phyloP scores from a whole-genome alignment of 306 rosid genomes.

The Astragalus membranaceus region DNA sequence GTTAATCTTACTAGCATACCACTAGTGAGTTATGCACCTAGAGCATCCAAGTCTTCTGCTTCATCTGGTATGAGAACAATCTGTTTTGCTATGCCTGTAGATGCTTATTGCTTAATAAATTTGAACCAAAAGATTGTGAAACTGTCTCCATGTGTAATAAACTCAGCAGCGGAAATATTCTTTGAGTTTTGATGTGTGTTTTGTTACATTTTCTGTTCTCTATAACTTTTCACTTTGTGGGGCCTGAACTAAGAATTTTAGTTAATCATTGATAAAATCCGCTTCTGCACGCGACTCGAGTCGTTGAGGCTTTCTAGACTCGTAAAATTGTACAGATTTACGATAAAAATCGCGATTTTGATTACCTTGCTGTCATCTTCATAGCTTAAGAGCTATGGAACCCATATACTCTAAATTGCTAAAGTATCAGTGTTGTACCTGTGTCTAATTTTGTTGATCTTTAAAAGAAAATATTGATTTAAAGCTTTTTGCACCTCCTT shows the following conservation, averaged over 20 bases:
- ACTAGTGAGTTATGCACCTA: slow-evolving; percentile 57
- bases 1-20: slow-evolving; percentile 54
- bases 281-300: no score
- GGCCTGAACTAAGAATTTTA: background rate
- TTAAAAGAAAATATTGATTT: no score
- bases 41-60: slow-evolving; percentile 43
- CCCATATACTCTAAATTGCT: no score
- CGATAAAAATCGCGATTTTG: no score
- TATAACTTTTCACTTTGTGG: background rate
- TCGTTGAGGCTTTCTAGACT: no score
- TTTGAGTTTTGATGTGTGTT: slow-evolving; percentile 11
- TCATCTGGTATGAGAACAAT: slow-evolving; percentile 49
- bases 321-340: no score
- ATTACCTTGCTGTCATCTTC: background rate
- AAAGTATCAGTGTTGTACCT: no score
- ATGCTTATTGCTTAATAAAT: slow-evolving; percentile 5
- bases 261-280: background rate
- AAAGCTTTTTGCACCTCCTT: background rate
- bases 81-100: background rate
- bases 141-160: slow-evolving; percentile 10
- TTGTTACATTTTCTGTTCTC: background rate
- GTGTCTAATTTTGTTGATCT: no score
- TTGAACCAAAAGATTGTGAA: slow-evolving; percentile 9
- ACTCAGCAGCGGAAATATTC: slow-evolving; percentile 1
- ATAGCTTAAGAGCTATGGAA: background rate